Evolutionary conservation across 2,329 filamentous ascomycete species (phyloP), one percentile per base, ranked within the genome.

Genomic region (Fusarium sp.): DNA sequence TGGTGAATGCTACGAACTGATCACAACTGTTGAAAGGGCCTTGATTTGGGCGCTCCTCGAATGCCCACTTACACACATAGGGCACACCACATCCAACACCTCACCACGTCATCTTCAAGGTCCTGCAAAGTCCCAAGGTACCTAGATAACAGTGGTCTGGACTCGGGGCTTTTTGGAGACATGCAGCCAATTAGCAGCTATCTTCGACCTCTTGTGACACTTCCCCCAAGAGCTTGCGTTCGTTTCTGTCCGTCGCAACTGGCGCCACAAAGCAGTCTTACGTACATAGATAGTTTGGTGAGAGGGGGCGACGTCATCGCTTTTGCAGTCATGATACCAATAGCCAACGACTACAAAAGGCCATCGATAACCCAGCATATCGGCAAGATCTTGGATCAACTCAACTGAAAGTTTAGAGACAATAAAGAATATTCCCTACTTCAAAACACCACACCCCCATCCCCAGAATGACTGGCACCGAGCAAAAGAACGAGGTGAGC

Each of bases 401-500:
- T 42, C 54, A 48, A 51, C 35, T 36, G 53, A 49, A 50, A 46
- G 9, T 29, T 25, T 27, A 41, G 57, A 33, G 10, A 25, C 13
- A 49, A 57, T 8, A 60, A 45, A 25, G 13, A 23, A 4, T 3
- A 23, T 42, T 47, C 31, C 37, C 45, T 45, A 15, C 60, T 6
- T 23, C 13, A 55, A 41, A 17, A 52, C 37, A 31, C 36, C 41
- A 43, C 27, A 54, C 61, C 42, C 42, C 32, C 59, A 42, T 32
- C 36, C 67, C 39, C 49, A 67, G 48, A 37, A 73, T 74, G 72
- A 64, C 66, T 49, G 62, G 61, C 61, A 73, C 70, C 43, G 62
- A 72, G 49, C 68, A 73, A 54, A 65, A 73, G 65, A 71, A 73
- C 17, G 71, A 73, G 61, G 72, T 70, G 59, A 43, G 14, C 42